A percentile compares a stretch with the other conserved stretches of the same genome.
phyloP scores from a whole-genome alignment of 1,139 yeast genomes.

The Lodderomyces parapsilosis region DNA sequence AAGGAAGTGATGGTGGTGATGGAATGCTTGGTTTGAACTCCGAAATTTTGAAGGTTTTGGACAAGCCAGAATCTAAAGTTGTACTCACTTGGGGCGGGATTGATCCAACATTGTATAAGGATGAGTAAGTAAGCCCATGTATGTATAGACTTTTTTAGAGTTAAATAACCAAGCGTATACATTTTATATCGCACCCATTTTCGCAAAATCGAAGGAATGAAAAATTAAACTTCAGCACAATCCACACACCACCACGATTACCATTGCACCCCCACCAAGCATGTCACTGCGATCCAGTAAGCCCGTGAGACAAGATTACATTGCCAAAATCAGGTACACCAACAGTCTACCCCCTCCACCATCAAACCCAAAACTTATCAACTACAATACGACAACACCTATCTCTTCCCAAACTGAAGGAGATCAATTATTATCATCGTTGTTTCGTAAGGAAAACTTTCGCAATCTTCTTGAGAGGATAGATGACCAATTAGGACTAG shows the following conservation, averaged over 20 bases:
- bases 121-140: neutral
- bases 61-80: slow-evolving; percentile 34
- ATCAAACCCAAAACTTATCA: slow-evolving; percentile 81
- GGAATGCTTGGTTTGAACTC: slow-evolving; percentile 30
- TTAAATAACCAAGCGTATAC: neutral
- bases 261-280: neutral
- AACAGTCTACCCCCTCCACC: slow-evolving; percentile 94
- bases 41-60: slow-evolving; percentile 28
- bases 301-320: slow-evolving; percentile 75
- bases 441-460: slow-evolving; percentile 77
- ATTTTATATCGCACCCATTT: too few species aligned
- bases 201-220: neutral
- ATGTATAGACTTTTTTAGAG: neutral
- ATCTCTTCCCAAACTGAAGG: slow-evolving; percentile 49
- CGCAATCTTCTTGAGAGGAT: slow-evolving; percentile 62
- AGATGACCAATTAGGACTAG: slow-evolving; percentile 75
- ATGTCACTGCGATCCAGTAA: slow-evolving; percentile 30
- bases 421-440: slow-evolving; percentile 65
- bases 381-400: slow-evolving; percentile 45
- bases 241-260: neutral
- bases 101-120: slow-evolving; percentile 27
- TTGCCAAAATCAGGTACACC: slow-evolving; percentile 81
- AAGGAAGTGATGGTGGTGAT: slow-evolving; percentile 14
- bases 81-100: slow-evolving; percentile 29
- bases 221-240: neutral